Evolutionary conservation across 1,139 yeast genomes (phyloP).

Genomic region (Scheffersomyces quercinus): DNA sequence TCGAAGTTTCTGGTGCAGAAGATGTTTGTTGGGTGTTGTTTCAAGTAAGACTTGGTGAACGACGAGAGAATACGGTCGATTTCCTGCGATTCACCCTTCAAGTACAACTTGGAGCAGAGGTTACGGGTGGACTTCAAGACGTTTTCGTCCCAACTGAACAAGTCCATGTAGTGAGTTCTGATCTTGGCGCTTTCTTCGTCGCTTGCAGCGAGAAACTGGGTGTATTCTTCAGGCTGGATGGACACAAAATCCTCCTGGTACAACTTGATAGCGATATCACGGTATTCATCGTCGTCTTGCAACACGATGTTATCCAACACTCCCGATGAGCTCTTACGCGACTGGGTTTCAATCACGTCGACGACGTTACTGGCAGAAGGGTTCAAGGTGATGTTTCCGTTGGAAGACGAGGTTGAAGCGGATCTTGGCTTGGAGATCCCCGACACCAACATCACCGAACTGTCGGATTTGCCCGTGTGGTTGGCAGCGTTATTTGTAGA

Average conservation of each 20-base stretch:
- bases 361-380: too few species aligned
- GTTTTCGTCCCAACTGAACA: conserved; percentile 51
- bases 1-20: conserved; percentile 56
- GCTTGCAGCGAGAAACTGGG: conserved; percentile 44
- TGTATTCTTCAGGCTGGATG: conserved; percentile 48
- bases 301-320: too few species aligned
- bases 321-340: too few species aligned
- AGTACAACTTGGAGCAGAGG: conserved; percentile 64
- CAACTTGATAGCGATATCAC: conserved; percentile 38
- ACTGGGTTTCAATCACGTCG: too few species aligned
- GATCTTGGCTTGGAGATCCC: background rate
- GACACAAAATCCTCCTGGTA: conserved; percentile 44
- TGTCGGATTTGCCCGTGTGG: background rate
- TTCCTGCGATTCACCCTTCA: conserved; percentile 84
- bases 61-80: conserved; percentile 73
- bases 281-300: conserved; percentile 16
- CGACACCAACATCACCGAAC: background rate
- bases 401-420: too few species aligned
- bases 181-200: conserved; percentile 44
- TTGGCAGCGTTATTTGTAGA: background rate
- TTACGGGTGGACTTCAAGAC: conserved; percentile 57
- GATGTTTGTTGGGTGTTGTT: conserved; percentile 48
- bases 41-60: conserved; percentile 68
- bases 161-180: conserved; percentile 47
- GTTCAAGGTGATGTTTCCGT: too few species aligned